A percentile compares a stretch with the other conserved stretches of the same genome.
phyloP scores from a whole-genome alignment of 2,329 filamentous ascomycete genomes.

The Aspergillus sp. region DNA sequence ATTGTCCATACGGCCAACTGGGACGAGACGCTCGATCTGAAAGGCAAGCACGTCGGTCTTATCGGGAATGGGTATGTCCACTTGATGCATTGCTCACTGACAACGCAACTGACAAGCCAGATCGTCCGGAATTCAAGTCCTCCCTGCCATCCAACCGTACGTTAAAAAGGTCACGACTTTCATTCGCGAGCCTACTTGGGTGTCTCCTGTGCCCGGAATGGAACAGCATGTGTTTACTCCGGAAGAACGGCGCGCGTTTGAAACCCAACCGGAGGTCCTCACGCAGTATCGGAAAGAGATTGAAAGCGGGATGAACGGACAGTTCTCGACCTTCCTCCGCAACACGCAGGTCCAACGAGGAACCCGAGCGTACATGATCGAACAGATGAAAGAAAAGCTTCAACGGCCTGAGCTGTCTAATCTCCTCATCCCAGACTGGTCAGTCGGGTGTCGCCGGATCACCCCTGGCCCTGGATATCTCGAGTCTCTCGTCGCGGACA shows the following conservation, averaged over 20 bases:
- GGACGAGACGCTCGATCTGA: neutral
- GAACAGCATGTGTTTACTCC: neutral
- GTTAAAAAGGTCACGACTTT: constrained; percentile 18
- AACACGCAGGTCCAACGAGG: neutral
- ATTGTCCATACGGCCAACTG: constrained; percentile 5
- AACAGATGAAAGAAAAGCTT: neutral
- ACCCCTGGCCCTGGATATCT: constrained; percentile 45
- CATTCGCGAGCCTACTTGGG: constrained; percentile 21
- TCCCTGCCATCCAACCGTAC: constrained; percentile 15
- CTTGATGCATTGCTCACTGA: too few relatives aligned
- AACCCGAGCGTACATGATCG: neutral
- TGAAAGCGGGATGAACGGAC: neutral
- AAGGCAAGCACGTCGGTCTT: neutral
- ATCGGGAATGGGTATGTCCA: neutral
- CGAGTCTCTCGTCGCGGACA: constrained; percentile 41
- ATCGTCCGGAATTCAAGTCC: constrained; percentile 1
- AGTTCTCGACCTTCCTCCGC: neutral
- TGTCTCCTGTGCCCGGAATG: constrained; percentile 3
- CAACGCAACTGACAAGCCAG: neutral
- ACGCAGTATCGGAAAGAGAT: neutral
- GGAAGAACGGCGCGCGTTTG: neutral
- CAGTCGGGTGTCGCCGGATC: constrained; percentile 39
- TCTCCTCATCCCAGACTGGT: constrained; percentile 5
- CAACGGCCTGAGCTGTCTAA: neutral
- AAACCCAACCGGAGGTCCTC: neutral